Evolutionary conservation across 148 eudicot genomes (phyloP), one percentile per base, ranked within the genome.

Genomic region (Agrostemma githago): DNA sequence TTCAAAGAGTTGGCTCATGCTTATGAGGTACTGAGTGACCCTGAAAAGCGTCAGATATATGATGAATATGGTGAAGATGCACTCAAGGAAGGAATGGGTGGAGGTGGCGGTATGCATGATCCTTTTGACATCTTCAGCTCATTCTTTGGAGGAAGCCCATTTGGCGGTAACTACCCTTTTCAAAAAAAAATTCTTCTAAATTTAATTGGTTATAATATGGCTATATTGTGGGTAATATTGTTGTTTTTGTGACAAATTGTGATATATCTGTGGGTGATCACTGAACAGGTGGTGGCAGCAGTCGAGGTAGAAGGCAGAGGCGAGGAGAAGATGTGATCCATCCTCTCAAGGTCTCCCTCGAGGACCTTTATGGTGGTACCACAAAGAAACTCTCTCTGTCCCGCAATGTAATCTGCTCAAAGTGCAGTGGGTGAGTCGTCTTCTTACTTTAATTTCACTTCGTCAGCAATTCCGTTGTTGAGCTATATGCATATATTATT

Each of bases 41-140:
- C 88, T 0, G 92, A 86, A 70, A 89, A 89, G 85, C 92, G 92
- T 66, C 88, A 85, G 79, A 83, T 87, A 14, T 89, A 86, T 71
- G 90, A 89, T 73, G 83, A 89, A 65, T 89, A 89, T 68, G 92
- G 92, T 65, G 92, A 89, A 76, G 90, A 89, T 82, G 92, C 92
- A 44, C 90, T 89, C 82, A 88, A 88, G 82, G 92, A 88, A 83
- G 92, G 92, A 83, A 88, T 88, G 92, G 92, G 89, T 10, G 88
- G 92, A 26, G 90, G 92, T 38, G 88, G 86, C 15, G 90, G 87
- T 15, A 82, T 70, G 80, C 90, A 89, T 59, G 88, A 89, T 68
- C 92, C 92, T 0, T 89, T 89, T 54, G 92, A 89, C 82, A 89
- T 89, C 75, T 89, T 89, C 74, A 68, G 66, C 26, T 86, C 88